Conservation (phyloP, 306 rosid genomes). For the Prunus padus region DNA sequence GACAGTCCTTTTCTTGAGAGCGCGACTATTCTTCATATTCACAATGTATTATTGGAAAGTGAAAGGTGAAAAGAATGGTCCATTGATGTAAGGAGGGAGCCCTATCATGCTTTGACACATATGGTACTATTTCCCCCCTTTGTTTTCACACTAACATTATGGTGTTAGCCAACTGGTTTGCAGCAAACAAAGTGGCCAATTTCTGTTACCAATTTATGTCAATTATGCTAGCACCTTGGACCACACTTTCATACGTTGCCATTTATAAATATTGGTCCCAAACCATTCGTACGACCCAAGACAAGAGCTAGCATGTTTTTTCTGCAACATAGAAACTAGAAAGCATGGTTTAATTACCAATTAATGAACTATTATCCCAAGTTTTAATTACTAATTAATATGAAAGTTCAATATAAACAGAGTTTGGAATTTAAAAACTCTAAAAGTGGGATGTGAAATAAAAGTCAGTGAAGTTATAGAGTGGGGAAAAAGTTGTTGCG, state of each 20-base stretch:
- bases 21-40: slow-evolving; percentile 35
- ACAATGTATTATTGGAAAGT: slow-evolving; percentile 48
- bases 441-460: too few relatives aligned
- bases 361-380: too few relatives aligned
- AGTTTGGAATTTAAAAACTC: too few relatives aligned
- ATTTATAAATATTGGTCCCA: neutral
- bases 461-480: too few relatives aligned
- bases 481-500: too few relatives aligned
- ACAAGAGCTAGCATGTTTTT: neutral
- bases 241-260: slow-evolving; percentile 5
- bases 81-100: slow-evolving; percentile 38
- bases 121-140: slow-evolving; percentile 30
- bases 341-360: neutral
- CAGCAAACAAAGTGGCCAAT: slow-evolving; percentile 30
- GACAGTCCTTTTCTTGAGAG: slow-evolving; percentile 40
- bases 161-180: slow-evolving; percentile 39
- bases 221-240: neutral
- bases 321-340: neutral
- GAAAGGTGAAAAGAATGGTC: slow-evolving; percentile 28
- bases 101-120: slow-evolving; percentile 23
- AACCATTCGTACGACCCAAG: neutral
- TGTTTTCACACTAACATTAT: slow-evolving; percentile 28
- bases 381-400: too few relatives aligned
- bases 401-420: too few relatives aligned
- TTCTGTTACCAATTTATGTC: neutral